phyloP scores from a whole-genome alignment of 2,329 filamentous ascomycete species.

The Aspergillus puulaauensis region DNA sequence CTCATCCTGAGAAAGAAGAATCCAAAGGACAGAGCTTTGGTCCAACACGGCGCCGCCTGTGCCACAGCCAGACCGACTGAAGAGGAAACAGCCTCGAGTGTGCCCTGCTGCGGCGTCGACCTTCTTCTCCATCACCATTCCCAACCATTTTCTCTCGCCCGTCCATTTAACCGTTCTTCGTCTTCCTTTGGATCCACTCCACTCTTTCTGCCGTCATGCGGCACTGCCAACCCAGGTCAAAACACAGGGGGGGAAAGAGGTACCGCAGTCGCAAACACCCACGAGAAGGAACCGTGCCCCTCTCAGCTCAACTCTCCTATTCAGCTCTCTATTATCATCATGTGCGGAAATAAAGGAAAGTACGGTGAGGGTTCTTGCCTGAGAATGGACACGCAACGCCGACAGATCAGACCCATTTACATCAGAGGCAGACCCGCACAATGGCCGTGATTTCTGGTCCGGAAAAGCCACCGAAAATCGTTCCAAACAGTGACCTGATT shows the following conservation, averaged over 20 bases:
- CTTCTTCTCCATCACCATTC: neutral
- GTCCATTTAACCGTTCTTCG: neutral
- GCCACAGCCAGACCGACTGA: neutral
- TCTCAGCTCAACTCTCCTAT: neutral
- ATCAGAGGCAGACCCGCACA: neutral
- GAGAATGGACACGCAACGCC: neutral
- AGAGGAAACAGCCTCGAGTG: neutral
- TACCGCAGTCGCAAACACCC: neutral
- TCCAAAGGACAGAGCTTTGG: neutral
- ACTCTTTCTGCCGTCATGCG: neutral
- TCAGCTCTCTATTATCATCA: neutral
- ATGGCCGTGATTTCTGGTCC: neutral
- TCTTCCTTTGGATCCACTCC: neutral
- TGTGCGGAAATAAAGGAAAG: neutral
- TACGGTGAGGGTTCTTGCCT: neutral
- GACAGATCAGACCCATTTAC: neutral
- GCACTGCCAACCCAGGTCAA: neutral
- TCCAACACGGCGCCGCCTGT: neutral
- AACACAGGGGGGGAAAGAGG: neutral
- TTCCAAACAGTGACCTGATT: neutral
- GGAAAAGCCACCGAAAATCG: neutral
- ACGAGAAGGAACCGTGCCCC: neutral
- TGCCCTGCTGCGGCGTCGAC: constrained; percentile 4
- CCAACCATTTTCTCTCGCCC: neutral
- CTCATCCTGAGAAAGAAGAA: neutral